Evolutionary conservation across 2,329 filamentous ascomycete species (phyloP).

Genomic region (Colletotrichum sp.): DNA sequence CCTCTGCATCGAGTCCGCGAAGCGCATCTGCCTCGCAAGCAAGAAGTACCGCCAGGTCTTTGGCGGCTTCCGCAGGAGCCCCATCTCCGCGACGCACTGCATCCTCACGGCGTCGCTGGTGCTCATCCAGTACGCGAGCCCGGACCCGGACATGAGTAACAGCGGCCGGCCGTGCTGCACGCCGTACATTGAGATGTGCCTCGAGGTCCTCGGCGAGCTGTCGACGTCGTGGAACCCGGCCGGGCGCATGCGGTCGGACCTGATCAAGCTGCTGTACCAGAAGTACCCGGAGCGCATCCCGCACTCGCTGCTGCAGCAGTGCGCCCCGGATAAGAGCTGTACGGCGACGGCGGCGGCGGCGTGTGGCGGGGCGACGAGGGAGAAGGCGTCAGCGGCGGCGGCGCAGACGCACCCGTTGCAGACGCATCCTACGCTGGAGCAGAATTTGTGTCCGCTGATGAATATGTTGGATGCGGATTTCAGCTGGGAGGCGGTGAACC

Average conservation of each 20-base stretch:
- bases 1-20: constrained; percentile 27
- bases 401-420: neutral
- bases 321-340: neutral
- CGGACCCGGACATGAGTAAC: constrained; percentile 7
- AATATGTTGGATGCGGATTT: neutral
- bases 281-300: constrained; percentile 16
- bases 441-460: constrained; percentile 15
- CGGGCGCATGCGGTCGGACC: neutral
- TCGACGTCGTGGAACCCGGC: constrained; percentile 14
- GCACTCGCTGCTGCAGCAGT: constrained; percentile 1
- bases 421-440: constrained; percentile 1
- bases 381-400: neutral
- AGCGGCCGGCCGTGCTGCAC: constrained; percentile 16
- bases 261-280: constrained; percentile 12
- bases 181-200: constrained; percentile 12
- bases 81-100: constrained; percentile 39
- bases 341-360: neutral
- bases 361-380: neutral
- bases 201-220: constrained; percentile 10
- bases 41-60: constrained; percentile 36
- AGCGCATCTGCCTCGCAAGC: constrained; percentile 27
- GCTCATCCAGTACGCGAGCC: constrained; percentile 19
- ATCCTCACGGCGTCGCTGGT: constrained; percentile 35
- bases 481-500: neutral
- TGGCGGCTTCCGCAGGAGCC: constrained; percentile 37